Percentiles rank a stretch among this genome's conserved stretches.
Evolutionary conservation across 441 rosid species (phyloP).

Genomic region (Erodium moschatum): DNA sequence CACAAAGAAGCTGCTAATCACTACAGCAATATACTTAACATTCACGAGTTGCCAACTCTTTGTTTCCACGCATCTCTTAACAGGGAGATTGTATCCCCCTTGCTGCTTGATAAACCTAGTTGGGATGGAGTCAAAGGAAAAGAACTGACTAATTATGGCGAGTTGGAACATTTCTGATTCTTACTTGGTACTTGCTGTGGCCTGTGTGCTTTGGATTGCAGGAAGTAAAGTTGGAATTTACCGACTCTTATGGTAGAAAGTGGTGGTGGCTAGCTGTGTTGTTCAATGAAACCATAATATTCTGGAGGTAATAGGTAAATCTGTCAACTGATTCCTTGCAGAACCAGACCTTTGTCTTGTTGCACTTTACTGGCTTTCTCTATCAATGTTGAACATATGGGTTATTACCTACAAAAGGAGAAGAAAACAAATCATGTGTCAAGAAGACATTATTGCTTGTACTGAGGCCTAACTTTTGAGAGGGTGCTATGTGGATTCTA

Average conservation of each 20-base stretch:
- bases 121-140: constrained; percentile 19
- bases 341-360: background rate
- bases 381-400: background rate
- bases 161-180: constrained; percentile 19
- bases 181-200: background rate
- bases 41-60: constrained; percentile 21
- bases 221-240: background rate
- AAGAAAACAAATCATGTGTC: background rate
- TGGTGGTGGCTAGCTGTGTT: background rate
- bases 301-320: background rate
- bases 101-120: constrained; percentile 23
- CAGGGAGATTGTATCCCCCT: constrained; percentile 17
- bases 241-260: background rate
- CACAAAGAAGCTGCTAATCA: constrained; percentile 11
- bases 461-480: background rate
- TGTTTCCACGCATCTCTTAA: constrained; percentile 16
- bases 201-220: background rate
- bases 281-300: too few relatives aligned
- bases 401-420: background rate
- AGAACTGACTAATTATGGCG: constrained; percentile 8
- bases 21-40: constrained; percentile 12
- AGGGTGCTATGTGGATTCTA: background rate
- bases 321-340: background rate
- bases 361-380: background rate
- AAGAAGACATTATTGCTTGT: background rate